Base-by-base conservation (phyloP, 2,329 filamentous ascomycete species). In the Polytolypa hystricis region DNA sequence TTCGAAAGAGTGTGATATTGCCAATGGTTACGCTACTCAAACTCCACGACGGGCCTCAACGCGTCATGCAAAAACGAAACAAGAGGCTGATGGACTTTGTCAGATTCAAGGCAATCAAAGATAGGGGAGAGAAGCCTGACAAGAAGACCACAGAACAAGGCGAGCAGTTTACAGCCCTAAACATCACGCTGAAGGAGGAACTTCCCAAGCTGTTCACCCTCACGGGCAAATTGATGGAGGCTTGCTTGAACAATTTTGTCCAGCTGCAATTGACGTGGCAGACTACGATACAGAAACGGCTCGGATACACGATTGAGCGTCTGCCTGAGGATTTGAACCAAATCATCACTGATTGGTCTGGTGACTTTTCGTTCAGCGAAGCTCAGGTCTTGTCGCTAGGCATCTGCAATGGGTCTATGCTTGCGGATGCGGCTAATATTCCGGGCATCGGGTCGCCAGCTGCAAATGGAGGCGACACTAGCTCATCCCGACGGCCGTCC, bases 81-180 rank as follows among this genome's bases (percentile, higher is more conserved):
- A 96, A 96, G 66, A 80, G 84, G n/a, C 74, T 93, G 10, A 66
- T 89, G 11, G 86, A 95, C 53, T 96, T 84, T 57, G 84, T 89
- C 46, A 82, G 82, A 47, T 84, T 76, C 48, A 79, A 84, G 51
- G 75, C 81, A 47, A 70, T 87, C 40, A 80, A 81, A 52, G 82
- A 85, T 30, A 71, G 76, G 21, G 84, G 85, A 43, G 87, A 93
- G 58, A 93, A 84, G 48, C 70, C 85, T 9, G 89, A 96, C 56
- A 81, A 85, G 51, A 91, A 89, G 56, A 79, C 87, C 3, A 69
- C 74, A 11, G 85, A 93, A 48, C 75, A 82, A 26, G 84, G 86
- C 14, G 85, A 94, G 51, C 81, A 93, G 54, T 98, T 94, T 57
- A 74, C 84, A 27, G 85, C 86, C 5, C 69, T 98, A 41, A 96